Evolutionary conservation across 1,284 basidiomycete species (phyloP), one percentile per base, ranked within the genome.

Genomic region (Sanguinoderma infundibulare): DNA sequence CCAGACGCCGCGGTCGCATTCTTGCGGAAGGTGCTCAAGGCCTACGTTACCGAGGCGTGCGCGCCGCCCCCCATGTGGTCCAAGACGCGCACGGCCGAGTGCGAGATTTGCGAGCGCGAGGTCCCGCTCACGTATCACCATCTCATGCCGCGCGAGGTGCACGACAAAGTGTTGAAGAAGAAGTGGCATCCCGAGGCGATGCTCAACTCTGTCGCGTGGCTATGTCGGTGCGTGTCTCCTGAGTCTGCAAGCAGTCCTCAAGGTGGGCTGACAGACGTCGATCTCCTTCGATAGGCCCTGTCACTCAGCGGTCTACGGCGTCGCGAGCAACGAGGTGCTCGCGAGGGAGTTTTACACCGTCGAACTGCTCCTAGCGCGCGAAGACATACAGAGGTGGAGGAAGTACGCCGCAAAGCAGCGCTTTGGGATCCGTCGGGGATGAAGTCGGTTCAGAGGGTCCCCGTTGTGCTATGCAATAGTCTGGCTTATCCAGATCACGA

Each of bases 101-200:
- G 85, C 72, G 83, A 86, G 74, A 82, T 87, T 26, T 87, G 85
- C 70, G 78, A 79, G 63, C 76, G 84, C 15, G 77, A 77, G 57
- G 78, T 85, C 1, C 82, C 81, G 10, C 71, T 86, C 66, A 86
- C 84, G 14, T 86, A 85, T 67, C 84, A 86, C 69, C 84, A 86
- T 61, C 77, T 87, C 42, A 83, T 87, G 49, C 85, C 85, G 1
- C 78, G 81, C 35, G 79, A 80, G 28, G 78, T 74, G 14, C 84
- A 86, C 63, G 72, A 74, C 1, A 86, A 84, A 69, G 82, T 75
- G 17, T 64, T 81, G 28, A 86, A 85, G 76, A 81, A 79, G 70
- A 79, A 78, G 46, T 85, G 84, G 84, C 84, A 86, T 68, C 72
- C 78, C 0, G 78, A 81, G 67, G 70, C 71, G 32, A 79, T 82